Base-by-base conservation (phyloP, 805 yeast genomes). In the Pichia phayaonensis region DNA sequence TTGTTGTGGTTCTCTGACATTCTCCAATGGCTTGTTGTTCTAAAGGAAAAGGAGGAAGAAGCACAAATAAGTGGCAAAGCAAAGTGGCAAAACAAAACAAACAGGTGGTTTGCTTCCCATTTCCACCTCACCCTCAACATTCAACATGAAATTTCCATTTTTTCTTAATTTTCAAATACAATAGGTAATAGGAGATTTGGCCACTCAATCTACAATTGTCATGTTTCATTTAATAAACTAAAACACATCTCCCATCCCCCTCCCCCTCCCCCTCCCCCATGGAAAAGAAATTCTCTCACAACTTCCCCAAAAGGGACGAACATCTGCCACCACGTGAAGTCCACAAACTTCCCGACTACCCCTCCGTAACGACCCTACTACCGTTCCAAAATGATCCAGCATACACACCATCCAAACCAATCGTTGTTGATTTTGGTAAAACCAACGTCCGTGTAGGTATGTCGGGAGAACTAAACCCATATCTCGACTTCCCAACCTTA, bases 381-480 rank as follows among this genome's bases (percentile, higher is more conserved):
- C 76, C 80, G 0, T 73, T 79, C 65, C 67, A 70, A 56, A 21
- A 43, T 34, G 48, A 66, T 16, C 70, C 72, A 45, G 24, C 50
- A 4, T 84, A 84, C 68, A 60, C 67, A 40, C 45, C 69, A 1
- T 79, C 79, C 2, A 73, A 75, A 2, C 97, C 99, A 2, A 86
- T 94, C 48, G 96, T 92, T 15, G 72, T 94, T 11, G 99, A 94
- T 68, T 72, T 94, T 49, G 99, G 98, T 1, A 69, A 88, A 8
- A 73, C 79, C 44, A 64, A 70, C 24, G 68, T 81, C 42, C 74
- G 85, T 58, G 73, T 80, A 1, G 95, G 95, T 0, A 68, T 80
- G 49, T 73, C 82, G 16, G 74, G 72, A 44, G 48, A 66, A 1
- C 8, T 54, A 4, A 51, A 64, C 49, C 84, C 90, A n/a, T 66